Percentiles rank a stretch among this genome's conserved stretches.
Evolutionary conservation across 176 grass and related monocot genomes (phyloP).

Genomic region (Hordeum marinum): DNA sequence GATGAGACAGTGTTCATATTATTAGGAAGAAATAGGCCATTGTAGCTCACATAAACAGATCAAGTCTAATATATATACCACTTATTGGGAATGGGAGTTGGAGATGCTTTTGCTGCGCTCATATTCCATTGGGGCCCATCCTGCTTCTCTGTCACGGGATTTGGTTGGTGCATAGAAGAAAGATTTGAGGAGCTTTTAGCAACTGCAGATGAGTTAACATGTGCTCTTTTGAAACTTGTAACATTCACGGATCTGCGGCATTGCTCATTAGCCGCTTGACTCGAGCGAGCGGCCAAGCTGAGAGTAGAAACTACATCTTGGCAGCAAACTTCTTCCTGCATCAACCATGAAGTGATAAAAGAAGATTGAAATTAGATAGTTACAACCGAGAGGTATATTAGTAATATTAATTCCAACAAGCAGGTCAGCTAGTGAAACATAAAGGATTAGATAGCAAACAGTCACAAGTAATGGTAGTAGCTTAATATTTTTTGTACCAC

Average conservation of each 20-base stretch:
- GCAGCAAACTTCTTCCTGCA: too few relatives aligned
- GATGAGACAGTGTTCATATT: too few relatives aligned
- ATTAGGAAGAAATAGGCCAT: too few relatives aligned
- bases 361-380: neutral
- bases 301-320: too few relatives aligned
- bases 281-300: too few relatives aligned
- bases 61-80: neutral
- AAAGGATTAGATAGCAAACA: neutral
- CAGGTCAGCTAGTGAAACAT: neutral
- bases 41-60: too few relatives aligned
- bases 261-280: constrained; percentile 27
- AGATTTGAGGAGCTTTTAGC: constrained; percentile 19
- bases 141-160: constrained; percentile 5
- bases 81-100: constrained; percentile 14
- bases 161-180: neutral
- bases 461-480: neutral
- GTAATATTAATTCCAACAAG: constrained; percentile 4
- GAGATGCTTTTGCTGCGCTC: constrained; percentile 21
- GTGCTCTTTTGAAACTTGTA: constrained; percentile 21
- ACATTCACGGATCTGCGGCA: neutral
- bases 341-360: too few relatives aligned
- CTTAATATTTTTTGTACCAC: neutral
- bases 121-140: neutral
- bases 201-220: neutral
- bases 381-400: neutral